Evolutionary conservation across 2,329 filamentous ascomycete species (phyloP).

Genomic region (Pseudopyrenochaeta lycopersici): DNA sequence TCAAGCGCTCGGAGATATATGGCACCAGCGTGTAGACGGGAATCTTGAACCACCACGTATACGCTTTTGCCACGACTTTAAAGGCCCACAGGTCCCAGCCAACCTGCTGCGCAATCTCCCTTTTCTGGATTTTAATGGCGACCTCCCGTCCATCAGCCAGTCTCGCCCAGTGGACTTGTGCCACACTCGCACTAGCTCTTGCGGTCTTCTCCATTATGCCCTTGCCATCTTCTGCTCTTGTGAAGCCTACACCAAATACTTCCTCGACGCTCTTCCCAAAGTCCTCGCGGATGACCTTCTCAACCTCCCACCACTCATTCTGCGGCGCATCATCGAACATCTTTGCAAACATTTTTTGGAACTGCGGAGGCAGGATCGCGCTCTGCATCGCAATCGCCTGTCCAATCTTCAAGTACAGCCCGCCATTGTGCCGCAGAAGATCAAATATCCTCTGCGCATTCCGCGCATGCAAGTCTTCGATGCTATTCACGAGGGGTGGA

Average conservation of each 20-base stretch:
- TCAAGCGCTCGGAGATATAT: slow-evolving; percentile 90
- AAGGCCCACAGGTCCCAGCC: slow-evolving; percentile 97
- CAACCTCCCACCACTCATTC: slow-evolving; percentile 85
- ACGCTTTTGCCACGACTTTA: slow-evolving; percentile 84
- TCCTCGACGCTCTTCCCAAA: slow-evolving; percentile 87
- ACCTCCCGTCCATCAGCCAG: slow-evolving; percentile 88
- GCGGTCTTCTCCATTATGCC: slow-evolving; percentile 76
- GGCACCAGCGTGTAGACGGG: slow-evolving; percentile 90
- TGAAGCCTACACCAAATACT: slow-evolving; percentile 89
- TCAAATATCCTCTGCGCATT: slow-evolving; percentile 86
- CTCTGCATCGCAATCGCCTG: slow-evolving; percentile 99
- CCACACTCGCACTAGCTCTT: slow-evolving; percentile 87
- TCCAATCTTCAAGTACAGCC: slow-evolving; percentile 95
- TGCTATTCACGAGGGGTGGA: slow-evolving; percentile 76
- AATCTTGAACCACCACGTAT: slow-evolving; percentile 90
- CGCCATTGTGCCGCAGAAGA: slow-evolving; percentile 85
- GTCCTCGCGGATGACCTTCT: slow-evolving; percentile 85
- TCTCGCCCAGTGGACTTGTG: slow-evolving; percentile 95
- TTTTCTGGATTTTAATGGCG: slow-evolving; percentile 95
- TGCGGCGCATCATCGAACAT: slow-evolving; percentile 99
- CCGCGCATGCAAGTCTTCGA: slow-evolving; percentile 80
- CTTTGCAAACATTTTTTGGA: slow-evolving; percentile 92
- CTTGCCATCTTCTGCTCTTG: slow-evolving; percentile 64
- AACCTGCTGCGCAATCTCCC: slow-evolving; percentile 89
- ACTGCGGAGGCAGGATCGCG: slow-evolving; percentile 90